Percentiles rank a stretch among this genome's conserved stretches.
Conservation (phyloP, 2,329 filamentous ascomycete species). For the Aspergillus tubingensis region DNA sequence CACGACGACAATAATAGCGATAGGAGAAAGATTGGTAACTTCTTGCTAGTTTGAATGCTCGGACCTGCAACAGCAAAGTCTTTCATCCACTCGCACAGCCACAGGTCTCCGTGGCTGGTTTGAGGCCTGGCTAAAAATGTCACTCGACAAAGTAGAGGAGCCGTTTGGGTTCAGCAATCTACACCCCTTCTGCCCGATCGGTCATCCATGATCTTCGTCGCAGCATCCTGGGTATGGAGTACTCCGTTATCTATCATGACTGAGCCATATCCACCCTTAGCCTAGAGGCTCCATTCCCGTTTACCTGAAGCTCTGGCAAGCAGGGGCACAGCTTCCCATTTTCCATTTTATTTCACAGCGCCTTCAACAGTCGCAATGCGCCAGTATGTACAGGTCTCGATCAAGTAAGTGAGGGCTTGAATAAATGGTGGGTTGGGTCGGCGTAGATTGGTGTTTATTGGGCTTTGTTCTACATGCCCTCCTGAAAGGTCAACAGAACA, state of each 20-base stretch:
- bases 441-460: not conserved
- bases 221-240: not conserved
- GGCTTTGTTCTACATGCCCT: not conserved
- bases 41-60: not conserved
- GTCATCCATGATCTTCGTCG: not conserved
- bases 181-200: not conserved
- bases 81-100: not conserved
- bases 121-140: not conserved
- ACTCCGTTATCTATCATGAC: not conserved
- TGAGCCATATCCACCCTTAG: not conserved
- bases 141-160: not conserved
- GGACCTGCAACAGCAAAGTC: not conserved
- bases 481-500: not conserved
- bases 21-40: not conserved
- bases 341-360: not conserved
- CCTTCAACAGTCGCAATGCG: not conserved
- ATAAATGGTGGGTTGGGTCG: not conserved
- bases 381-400: not conserved
- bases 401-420: not conserved
- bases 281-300: not conserved
- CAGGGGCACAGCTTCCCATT: not conserved
- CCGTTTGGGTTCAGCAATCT: not conserved
- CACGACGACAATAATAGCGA: not conserved
- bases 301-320: not conserved
- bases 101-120: not conserved